Conservation (phyloP, 805 yeast species). For the Zygoascus biomembranicola region DNA sequence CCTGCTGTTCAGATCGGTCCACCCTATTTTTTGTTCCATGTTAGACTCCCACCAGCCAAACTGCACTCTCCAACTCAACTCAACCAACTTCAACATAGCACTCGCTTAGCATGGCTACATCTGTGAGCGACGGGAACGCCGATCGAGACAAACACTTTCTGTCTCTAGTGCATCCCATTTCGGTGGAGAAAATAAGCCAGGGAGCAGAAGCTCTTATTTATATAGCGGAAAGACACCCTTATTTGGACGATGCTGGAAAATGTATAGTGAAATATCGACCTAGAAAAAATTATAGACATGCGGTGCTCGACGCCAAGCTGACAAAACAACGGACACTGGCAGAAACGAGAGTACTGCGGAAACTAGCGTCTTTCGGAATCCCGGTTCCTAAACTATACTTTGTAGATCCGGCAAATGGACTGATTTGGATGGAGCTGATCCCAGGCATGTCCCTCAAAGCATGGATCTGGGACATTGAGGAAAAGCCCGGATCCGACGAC, state of each 20-base stretch:
- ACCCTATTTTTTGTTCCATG: too few relatives aligned
- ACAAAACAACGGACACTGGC: constrained; percentile 76
- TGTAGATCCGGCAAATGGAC: constrained; percentile 68
- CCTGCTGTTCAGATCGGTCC: too few relatives aligned
- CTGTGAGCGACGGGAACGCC: background rate
- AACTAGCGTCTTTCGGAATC: constrained; percentile 38
- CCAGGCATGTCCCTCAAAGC: constrained; percentile 39
- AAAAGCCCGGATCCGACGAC: constrained; percentile 3
- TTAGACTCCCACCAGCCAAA: too few relatives aligned
- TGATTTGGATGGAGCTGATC: constrained; percentile 81
- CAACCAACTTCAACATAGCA: too few relatives aligned
- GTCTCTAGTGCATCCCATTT: background rate
- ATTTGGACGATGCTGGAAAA: constrained; percentile 29
- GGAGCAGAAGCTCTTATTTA: constrained; percentile 90
- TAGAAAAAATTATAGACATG: constrained; percentile 83
- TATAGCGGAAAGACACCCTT: constrained; percentile 57
- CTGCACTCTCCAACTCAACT: too few relatives aligned
- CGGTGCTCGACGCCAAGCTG: constrained; percentile 62
- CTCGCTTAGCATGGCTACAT: too few relatives aligned
- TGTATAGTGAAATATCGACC: constrained; percentile 82
- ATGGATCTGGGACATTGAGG: constrained; percentile 28
- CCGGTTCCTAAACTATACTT: constrained; percentile 66
- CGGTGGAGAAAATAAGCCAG: constrained; percentile 32
- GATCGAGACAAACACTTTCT: background rate
- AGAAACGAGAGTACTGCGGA: constrained; percentile 71